phyloP scores from a whole-genome alignment of 306 rosid genomes.

The Cicer judaicum region DNA sequence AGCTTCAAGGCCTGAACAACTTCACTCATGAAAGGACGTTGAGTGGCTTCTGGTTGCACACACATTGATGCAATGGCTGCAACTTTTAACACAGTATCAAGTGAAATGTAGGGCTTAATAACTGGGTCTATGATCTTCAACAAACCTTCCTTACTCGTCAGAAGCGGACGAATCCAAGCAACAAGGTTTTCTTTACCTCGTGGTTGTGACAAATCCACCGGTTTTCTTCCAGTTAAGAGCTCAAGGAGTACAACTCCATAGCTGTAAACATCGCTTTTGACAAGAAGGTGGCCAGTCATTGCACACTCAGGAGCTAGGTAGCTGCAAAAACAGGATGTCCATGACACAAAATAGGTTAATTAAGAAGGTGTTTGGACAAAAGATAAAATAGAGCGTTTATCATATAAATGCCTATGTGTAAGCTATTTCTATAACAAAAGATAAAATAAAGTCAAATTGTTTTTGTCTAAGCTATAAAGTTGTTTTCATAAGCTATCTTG shows the following conservation, averaged over 20 bases:
- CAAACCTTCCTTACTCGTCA: slow-evolving; percentile 72
- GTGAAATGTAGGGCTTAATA: slow-evolving; percentile 51
- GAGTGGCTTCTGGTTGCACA: slow-evolving; percentile 85
- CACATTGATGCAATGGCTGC: slow-evolving; percentile 97
- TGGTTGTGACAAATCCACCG: slow-evolving; percentile 82
- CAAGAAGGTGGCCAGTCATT: slow-evolving; percentile 94
- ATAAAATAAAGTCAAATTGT: too few species aligned
- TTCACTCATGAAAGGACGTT: slow-evolving; percentile 94
- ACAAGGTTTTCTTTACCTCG: slow-evolving; percentile 90
- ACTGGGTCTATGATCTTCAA: slow-evolving; percentile 67
- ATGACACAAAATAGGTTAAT: neutral
- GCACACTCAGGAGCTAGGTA: slow-evolving; percentile 95
- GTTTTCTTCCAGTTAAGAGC: slow-evolving; percentile 86
- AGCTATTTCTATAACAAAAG: too few species aligned
- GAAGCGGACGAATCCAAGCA: slow-evolving; percentile 85
- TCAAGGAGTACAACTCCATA: slow-evolving; percentile 93
- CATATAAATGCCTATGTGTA: too few species aligned
- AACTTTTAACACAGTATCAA: slow-evolving; percentile 64
- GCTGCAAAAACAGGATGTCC: slow-evolving; percentile 52
- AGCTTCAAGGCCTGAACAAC: slow-evolving; percentile 92
- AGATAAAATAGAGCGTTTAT: too few species aligned
- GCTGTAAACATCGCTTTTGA: slow-evolving; percentile 94
- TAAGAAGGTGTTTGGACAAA: too few species aligned
- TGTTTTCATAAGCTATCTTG: too few species aligned
- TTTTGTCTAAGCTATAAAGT: too few species aligned